Conservation (phyloP, 2,329 filamentous ascomycete genomes). For the Xylariaceae sp. region DNA sequence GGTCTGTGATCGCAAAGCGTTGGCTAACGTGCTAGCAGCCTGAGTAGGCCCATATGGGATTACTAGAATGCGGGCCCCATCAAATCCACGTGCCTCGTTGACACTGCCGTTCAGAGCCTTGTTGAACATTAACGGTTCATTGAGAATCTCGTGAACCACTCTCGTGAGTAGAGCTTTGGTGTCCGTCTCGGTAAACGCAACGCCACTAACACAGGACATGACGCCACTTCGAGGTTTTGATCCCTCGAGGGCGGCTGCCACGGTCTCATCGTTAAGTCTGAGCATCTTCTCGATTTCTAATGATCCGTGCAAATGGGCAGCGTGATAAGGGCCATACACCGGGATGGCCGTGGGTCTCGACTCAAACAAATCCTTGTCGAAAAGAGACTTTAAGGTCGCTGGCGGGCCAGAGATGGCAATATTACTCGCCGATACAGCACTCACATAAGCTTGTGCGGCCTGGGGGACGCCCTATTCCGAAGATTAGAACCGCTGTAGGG, state of each 20-base stretch:
- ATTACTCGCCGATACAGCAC: conserved; percentile 51
- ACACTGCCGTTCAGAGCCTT: conserved; percentile 53
- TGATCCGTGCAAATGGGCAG: conserved; percentile 52
- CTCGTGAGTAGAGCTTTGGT: conserved; percentile 47
- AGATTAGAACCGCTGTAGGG: conserved; percentile 8
- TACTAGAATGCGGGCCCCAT: conserved; percentile 46
- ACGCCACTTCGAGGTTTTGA: conserved; percentile 51
- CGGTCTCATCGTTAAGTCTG: conserved; percentile 43
- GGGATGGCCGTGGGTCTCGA: conserved; percentile 52
- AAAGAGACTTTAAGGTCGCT: conserved; percentile 48
- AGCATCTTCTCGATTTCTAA: conserved; percentile 50
- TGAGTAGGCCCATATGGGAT: conserved; percentile 55
- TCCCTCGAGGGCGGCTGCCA: conserved; percentile 44
- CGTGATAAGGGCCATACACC: conserved; percentile 61
- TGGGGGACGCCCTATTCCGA: conserved; percentile 43
- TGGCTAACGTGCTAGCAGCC: conserved; percentile 50
- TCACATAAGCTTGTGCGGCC: conserved; percentile 56
- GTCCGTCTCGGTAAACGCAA: conserved; percentile 44
- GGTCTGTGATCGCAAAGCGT: conserved; percentile 46
- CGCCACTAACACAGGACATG: conserved; percentile 54
- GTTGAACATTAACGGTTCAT: conserved; percentile 51
- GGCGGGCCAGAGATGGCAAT: conserved; percentile 60
- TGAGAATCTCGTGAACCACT: conserved; percentile 53
- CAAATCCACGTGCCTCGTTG: conserved; percentile 44
- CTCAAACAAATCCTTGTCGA: conserved; percentile 43